Conservation (phyloP, 2,329 filamentous ascomycete species). For the Diplodia sapinea region DNA sequence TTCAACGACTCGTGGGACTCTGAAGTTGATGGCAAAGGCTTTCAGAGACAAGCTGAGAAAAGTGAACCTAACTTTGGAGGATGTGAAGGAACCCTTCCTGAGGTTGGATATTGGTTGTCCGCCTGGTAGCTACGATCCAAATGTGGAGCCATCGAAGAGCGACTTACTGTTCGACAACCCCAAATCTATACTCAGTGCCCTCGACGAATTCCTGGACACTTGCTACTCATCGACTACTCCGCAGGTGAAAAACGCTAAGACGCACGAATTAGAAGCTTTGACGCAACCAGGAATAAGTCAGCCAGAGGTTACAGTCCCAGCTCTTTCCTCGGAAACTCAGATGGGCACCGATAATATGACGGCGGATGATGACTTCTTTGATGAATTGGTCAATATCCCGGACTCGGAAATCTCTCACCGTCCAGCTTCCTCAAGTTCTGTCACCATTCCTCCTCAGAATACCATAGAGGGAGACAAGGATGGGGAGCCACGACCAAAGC, state of each 20-base stretch:
- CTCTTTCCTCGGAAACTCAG: neutral
- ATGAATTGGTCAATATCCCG: neutral
- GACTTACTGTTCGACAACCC: conserved; percentile 72
- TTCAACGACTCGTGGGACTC: conserved; percentile 58
- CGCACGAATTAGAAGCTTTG: neutral
- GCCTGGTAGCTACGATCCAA: conserved; percentile 69
- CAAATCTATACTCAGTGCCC: conserved; percentile 49
- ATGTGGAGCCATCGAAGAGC: conserved; percentile 74
- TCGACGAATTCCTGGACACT: conserved; percentile 53
- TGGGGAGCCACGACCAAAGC: conserved; percentile 13
- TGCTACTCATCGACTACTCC: conserved; percentile 41
- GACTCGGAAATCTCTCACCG: neutral
- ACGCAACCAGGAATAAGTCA: neutral
- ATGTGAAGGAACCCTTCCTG: conserved; percentile 64
- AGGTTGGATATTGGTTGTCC: conserved; percentile 68
- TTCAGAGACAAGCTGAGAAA: conserved; percentile 59
- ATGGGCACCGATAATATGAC: neutral
- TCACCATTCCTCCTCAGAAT: neutral
- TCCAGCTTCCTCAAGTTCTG: neutral
- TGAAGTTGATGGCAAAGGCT: conserved; percentile 63
- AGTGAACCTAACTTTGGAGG: conserved; percentile 35
- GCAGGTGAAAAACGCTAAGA: conserved; percentile 1
- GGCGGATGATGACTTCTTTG: neutral
- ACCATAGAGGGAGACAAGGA: neutral
- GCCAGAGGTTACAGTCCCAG: conserved; percentile 32